phyloP scores from a whole-genome alignment of 2,329 filamentous ascomycete species.

The Hypoxylon sp. region DNA sequence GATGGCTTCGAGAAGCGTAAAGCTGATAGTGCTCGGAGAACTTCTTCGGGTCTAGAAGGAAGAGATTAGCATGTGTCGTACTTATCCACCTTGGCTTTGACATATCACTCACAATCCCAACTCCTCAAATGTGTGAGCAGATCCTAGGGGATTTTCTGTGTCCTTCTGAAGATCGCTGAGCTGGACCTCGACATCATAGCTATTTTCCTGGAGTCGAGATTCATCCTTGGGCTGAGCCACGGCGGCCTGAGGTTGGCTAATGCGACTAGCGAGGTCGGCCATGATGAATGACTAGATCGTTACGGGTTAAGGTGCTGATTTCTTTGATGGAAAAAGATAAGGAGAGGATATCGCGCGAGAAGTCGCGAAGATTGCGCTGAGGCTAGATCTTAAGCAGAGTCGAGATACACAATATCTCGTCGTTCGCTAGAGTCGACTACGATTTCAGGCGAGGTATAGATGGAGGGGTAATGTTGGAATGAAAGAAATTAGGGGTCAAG shows the following conservation, averaged over 20 bases:
- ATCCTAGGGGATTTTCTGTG: conserved; percentile 88
- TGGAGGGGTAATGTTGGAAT: conserved; percentile 8
- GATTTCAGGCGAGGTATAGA: neutral
- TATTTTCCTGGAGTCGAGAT: conserved; percentile 76
- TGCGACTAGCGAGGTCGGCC: conserved; percentile 43
- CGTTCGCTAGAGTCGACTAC: neutral
- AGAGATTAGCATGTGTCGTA: conserved; percentile 9
- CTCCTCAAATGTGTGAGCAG: conserved; percentile 86
- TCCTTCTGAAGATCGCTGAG: conserved; percentile 91
- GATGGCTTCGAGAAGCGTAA: conserved; percentile 96
- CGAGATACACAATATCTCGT: neutral
- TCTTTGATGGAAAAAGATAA: neutral
- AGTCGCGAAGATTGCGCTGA: neutral
- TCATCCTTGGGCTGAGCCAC: conserved; percentile 50
- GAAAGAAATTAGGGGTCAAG: neutral
- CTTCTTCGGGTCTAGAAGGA: conserved; percentile 42
- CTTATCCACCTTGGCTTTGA: neutral
- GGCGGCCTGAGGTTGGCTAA: conserved; percentile 29
- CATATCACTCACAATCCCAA: conserved; percentile 79
- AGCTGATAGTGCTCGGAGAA: conserved; percentile 82
- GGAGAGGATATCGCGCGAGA: neutral
- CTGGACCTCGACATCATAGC: conserved; percentile 93
- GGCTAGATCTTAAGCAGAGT: neutral
- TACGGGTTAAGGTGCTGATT: conserved; percentile 6
- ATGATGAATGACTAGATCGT: conserved; percentile 35